Conservation (phyloP, 345 rosid genomes). For the Linum trigynum region DNA sequence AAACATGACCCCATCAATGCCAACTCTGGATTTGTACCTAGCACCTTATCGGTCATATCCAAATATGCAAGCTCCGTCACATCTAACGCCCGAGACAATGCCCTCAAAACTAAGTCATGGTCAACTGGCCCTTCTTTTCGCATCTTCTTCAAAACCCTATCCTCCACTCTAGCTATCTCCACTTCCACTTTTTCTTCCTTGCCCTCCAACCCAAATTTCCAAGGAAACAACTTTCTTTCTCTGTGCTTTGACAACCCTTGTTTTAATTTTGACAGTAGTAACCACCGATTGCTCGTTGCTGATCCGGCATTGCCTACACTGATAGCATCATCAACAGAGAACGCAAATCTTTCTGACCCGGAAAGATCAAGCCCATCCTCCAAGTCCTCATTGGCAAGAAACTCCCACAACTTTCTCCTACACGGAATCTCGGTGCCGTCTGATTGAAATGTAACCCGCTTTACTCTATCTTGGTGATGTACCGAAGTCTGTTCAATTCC, state of each 20-base stretch:
- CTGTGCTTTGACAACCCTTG: conserved; percentile 65
- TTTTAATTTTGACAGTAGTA: conserved; percentile 69
- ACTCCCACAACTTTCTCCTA: conserved; percentile 62
- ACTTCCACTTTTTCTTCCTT: conserved; percentile 44
- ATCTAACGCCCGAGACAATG: conserved; percentile 77
- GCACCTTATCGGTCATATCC: conserved; percentile 92
- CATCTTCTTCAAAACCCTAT: conserved; percentile 44
- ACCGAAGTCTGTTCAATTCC: conserved; percentile 1
- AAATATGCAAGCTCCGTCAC: conserved; percentile 66
- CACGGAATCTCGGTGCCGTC: conserved; percentile 46
- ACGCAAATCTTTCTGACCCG: conserved; percentile 86
- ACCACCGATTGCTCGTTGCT: conserved; percentile 69
- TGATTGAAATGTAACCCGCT: conserved; percentile 45
- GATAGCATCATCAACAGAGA: conserved; percentile 79
- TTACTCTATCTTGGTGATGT: conserved; percentile 22
- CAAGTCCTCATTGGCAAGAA: conserved; percentile 66
- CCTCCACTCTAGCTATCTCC: conserved; percentile 44
- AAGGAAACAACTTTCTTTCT: conserved; percentile 63
- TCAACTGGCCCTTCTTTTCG: conserved; percentile 76
- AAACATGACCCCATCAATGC: conserved; percentile 97
- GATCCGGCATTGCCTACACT: conserved; percentile 54
- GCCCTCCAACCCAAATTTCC: conserved; percentile 72
- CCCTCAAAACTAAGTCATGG: conserved; percentile 66
- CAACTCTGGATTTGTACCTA: conserved; percentile 78
- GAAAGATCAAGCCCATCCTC: conserved; percentile 94